Percentiles rank a stretch among this genome's conserved stretches.
Evolutionary conservation across 1,139 yeast species (phyloP).

Genomic region (Lizanozyma gosingica): DNA sequence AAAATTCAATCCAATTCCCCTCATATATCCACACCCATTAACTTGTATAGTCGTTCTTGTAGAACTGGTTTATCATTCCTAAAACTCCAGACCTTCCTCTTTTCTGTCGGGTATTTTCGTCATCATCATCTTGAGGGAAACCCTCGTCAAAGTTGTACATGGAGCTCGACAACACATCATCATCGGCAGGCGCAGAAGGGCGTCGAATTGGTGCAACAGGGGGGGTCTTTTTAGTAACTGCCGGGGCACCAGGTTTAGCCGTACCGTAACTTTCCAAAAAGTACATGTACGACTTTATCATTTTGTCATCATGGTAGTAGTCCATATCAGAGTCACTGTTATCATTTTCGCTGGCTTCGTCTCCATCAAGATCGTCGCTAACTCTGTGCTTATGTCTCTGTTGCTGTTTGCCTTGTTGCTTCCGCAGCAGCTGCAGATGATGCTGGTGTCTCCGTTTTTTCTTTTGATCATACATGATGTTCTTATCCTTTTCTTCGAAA

Average conservation of each 20-base stretch:
- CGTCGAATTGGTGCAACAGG: conserved; percentile 7
- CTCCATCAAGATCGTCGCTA: conserved; percentile 15
- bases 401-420: not conserved
- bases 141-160: conserved; percentile 16
- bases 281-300: conserved; percentile 84
- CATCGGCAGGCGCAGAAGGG: not conserved
- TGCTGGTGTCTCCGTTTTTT: conserved; percentile 6
- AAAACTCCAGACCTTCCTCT: conserved; percentile 56
- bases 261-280: conserved; percentile 74
- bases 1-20: too few species aligned
- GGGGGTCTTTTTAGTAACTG: not conserved
- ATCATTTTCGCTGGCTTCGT: conserved; percentile 27
- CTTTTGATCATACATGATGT: conserved; percentile 32
- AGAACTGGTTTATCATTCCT: conserved; percentile 77
- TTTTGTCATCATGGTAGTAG: conserved; percentile 65
- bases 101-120: conserved; percentile 13
- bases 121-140: conserved; percentile 22
- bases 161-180: not conserved
- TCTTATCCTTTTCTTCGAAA: conserved; percentile 51
- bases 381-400: conserved; percentile 2
- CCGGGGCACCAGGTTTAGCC: not conserved
- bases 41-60: conserved; percentile 37
- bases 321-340: conserved; percentile 21
- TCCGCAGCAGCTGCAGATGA: conserved; percentile 6
- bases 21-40: too few species aligned